Conservation (phyloP, 768 basidiomycete genomes). For the Leccinum sublutescens region DNA sequence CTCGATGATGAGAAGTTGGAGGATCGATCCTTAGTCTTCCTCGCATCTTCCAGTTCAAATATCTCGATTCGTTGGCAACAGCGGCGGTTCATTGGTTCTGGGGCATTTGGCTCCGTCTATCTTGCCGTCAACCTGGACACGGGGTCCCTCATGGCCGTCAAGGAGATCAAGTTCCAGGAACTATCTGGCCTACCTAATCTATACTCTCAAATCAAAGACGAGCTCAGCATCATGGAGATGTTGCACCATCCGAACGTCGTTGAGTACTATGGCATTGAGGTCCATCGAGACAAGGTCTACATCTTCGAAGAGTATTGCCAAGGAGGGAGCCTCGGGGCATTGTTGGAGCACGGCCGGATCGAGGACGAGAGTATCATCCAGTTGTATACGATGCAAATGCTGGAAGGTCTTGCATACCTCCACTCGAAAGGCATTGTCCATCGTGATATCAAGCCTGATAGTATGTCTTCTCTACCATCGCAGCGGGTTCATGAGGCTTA, state of each 20-base stretch:
- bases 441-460: conserved; percentile 98
- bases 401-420: conserved; percentile 90
- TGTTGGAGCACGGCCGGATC: conserved; percentile 90
- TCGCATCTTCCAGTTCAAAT: conserved; percentile 94
- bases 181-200: conserved; percentile 83
- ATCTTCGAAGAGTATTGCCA: conserved; percentile 99
- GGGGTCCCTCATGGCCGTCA: conserved; percentile 97
- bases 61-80: conserved; percentile 98
- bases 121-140: conserved; percentile 95
- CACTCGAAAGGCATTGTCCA: conserved; percentile 93
- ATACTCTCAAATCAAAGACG: conserved; percentile 91
- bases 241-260: conserved; percentile 97
- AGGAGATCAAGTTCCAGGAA: conserved; percentile 98
- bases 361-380: conserved; percentile 97
- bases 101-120: conserved; percentile 99
- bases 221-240: conserved; percentile 97
- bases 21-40: conserved; percentile 89
- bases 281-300: conserved; percentile 97
- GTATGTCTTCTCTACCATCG: conserved; percentile 48
- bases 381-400: conserved; percentile 95
- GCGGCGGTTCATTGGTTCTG: conserved; percentile 96
- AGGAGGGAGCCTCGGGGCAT: conserved; percentile 85
- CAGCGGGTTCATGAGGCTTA: conserved; percentile 8
- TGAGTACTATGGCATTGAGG: conserved; percentile 98
- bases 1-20: conserved; percentile 92